These are phyloP conservation scores for Saccharomyces mikatae DNA, from an alignment of 805 yeast species.

Conservation along the genomic window DNA sequence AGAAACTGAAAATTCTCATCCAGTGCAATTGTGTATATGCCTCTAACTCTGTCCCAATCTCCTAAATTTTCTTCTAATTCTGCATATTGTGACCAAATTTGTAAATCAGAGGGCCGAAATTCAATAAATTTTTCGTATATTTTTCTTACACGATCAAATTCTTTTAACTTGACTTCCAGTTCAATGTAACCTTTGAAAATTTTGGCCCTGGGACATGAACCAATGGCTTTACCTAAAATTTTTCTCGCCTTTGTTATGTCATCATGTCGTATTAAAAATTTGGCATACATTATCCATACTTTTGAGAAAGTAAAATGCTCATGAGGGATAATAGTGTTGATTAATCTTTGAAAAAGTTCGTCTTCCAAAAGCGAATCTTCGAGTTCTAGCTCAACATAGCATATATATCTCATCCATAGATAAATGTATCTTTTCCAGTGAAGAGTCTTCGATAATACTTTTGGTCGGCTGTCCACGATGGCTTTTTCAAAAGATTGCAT, in stretches of 20 bases:
- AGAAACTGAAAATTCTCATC: constrained; percentile 19
- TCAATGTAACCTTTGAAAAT: constrained; percentile 57
- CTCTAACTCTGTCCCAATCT: constrained; percentile 61
- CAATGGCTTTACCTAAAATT: constrained; percentile 64
- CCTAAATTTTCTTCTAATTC: constrained; percentile 58
- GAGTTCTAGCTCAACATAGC: constrained; percentile 47
- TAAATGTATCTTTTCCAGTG: constrained; percentile 64
- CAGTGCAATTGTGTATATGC: constrained; percentile 48
- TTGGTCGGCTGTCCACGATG: constrained; percentile 17
- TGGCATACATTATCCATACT: constrained; percentile 62
- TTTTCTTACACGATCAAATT: constrained; percentile 71
- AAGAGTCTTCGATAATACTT: constrained; percentile 31
- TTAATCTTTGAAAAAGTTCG: constrained; percentile 41
- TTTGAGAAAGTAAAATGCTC: constrained; percentile 57
- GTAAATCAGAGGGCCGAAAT: constrained; percentile 14
- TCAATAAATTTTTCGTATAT: constrained; percentile 54
- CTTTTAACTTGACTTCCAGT: constrained; percentile 60
- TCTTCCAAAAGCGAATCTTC: constrained; percentile 42
- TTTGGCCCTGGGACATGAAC: constrained; percentile 52
- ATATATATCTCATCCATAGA: constrained; percentile 60
- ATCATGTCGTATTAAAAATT: constrained; percentile 64
- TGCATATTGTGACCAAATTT: constrained; percentile 57
- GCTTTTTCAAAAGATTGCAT: constrained; percentile 10
- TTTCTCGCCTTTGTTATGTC: constrained; percentile 50
- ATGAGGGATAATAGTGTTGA: constrained; percentile 47